These are phyloP conservation scores for Mycena citricolor DNA, from an alignment of 1,284 basidiomycete genomes.

Conservation along the genomic window DNA sequence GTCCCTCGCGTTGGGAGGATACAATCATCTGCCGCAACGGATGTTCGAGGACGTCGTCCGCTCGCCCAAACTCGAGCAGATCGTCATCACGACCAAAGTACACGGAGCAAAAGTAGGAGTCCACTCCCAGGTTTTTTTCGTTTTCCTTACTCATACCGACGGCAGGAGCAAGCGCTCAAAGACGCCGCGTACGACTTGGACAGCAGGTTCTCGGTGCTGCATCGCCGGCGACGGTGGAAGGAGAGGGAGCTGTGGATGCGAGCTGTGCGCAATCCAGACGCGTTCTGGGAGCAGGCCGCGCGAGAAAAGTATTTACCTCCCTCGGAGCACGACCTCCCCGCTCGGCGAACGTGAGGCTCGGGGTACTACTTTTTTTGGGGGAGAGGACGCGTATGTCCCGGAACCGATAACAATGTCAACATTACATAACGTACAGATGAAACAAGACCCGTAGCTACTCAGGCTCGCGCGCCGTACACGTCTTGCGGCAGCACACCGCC, in stretches of 20 bases:
- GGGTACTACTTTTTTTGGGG: no score
- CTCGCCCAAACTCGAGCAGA: conserved; percentile 21
- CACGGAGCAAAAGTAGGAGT: no score
- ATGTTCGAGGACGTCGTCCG: conserved; percentile 11
- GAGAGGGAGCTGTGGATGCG: conserved; percentile 23
- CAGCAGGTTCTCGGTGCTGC: conserved; percentile 14
- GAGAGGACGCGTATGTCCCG: no score
- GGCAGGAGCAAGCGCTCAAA: conserved; percentile 4
- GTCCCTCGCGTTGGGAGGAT: conserved; percentile 19
- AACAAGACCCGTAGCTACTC: no score
- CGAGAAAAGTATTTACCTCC: conserved; percentile 12
- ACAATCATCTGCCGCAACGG: neutral
- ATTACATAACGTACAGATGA: conserved; percentile 1
- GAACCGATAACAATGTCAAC: no score
- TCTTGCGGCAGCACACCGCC: conserved; percentile 74
- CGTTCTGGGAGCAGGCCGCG: conserved; percentile 20
- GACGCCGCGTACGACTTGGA: conserved; percentile 10
- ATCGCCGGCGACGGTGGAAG: conserved; percentile 22
- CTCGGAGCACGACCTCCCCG: no score
- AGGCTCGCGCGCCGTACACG: conserved; percentile 67
- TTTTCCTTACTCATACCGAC: no score
- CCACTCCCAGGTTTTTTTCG: no score
- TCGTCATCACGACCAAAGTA: conserved; percentile 20
- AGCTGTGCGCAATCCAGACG: conserved; percentile 15
- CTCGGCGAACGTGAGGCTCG: no score